Percentiles rank a stretch among this genome's conserved stretches.
Conservation (phyloP, 495 filamentous ascomycete species). For the Podospora pseudoanserina region DNA sequence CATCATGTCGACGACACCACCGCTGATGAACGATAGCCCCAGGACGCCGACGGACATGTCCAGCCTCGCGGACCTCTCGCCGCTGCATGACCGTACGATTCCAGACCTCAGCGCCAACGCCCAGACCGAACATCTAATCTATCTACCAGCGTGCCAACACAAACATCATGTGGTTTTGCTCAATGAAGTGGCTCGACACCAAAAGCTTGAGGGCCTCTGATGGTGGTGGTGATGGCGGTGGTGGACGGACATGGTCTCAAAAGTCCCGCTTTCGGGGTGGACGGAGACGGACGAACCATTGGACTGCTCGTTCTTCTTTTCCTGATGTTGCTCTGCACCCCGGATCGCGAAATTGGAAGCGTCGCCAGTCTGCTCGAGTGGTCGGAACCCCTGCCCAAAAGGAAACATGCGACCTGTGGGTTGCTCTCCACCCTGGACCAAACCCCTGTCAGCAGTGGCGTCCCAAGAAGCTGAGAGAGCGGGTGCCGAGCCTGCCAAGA, state of each 20-base stretch:
- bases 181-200: background rate
- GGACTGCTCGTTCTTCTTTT: background rate
- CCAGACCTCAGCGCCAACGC: background rate
- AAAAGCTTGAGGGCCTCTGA: background rate
- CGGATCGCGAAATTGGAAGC: conserved; percentile 5
- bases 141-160: background rate
- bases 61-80: background rate
- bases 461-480: conserved; percentile 7
- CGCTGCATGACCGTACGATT: background rate
- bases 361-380: background rate
- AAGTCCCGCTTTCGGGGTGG: background rate
- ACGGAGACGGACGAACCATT: background rate
- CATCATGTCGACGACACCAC: background rate
- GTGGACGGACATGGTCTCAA: background rate
- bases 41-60: background rate
- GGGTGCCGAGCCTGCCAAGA: conserved; percentile 27
- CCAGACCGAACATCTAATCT: background rate
- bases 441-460: conserved; percentile 5
- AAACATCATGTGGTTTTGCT: background rate
- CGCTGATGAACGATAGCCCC: background rate
- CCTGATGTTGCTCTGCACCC: conserved; percentile 5
- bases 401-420: background rate
- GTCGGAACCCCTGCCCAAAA: background rate
- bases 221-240: background rate
- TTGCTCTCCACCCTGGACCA: background rate